Evolutionary conservation across 1,139 yeast species (phyloP).

Genomic region (Kluyveromyces sp.): DNA sequence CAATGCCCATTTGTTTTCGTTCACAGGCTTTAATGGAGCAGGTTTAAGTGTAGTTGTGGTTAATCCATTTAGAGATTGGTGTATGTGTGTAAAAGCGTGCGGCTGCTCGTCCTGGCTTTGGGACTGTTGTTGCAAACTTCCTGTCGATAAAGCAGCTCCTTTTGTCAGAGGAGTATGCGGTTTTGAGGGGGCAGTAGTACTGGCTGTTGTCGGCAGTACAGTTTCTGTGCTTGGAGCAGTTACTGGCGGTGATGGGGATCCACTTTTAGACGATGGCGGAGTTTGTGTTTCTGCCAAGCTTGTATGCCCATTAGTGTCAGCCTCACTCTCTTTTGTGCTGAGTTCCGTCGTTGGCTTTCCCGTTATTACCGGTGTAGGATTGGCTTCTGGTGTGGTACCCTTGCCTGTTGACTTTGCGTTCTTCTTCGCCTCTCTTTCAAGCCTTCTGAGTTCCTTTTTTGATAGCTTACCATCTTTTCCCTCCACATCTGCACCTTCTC

Average conservation of each 20-base stretch:
- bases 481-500: conserved; percentile 14
- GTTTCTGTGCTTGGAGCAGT: conserved; percentile 14
- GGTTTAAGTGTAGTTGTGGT: conserved; percentile 51
- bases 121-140: neutral
- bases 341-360: conserved; percentile 7
- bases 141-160: conserved; percentile 8
- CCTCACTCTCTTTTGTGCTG: conserved; percentile 9
- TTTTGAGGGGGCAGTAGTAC: conserved; percentile 8
- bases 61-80: conserved; percentile 26
- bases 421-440: conserved; percentile 32
- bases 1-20: conserved; percentile 65
- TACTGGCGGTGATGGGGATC: conserved; percentile 17
- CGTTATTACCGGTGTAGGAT: conserved; percentile 13
- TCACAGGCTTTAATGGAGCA: conserved; percentile 60
- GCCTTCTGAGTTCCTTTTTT: conserved; percentile 30
- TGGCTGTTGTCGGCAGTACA: conserved; percentile 8
- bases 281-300: conserved; percentile 6
- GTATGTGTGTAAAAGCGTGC: conserved; percentile 28
- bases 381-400: conserved; percentile 19
- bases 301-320: conserved; percentile 11
- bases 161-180: conserved; percentile 13
- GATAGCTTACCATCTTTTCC: conserved; percentile 26
- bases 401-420: conserved; percentile 31
- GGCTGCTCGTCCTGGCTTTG: neutral
- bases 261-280: conserved; percentile 14